Conservation (phyloP, 169 alveolate genomes). For the Cyclospora cayetanensis region DNA sequence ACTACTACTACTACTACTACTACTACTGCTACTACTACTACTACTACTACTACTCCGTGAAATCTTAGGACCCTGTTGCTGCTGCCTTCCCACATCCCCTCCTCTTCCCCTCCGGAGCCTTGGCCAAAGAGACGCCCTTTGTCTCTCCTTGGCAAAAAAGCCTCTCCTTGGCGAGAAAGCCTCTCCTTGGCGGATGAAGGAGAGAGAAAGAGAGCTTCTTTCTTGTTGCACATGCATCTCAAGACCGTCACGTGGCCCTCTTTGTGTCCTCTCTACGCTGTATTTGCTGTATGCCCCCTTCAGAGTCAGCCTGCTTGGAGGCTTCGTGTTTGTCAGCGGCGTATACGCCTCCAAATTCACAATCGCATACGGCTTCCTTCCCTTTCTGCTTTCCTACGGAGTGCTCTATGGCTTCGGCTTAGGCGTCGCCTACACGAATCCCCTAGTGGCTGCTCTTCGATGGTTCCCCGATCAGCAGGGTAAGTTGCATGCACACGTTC, state of each 20-base stretch:
- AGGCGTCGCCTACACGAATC: conserved; percentile 64
- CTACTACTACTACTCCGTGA: not conserved
- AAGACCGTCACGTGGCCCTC: not conserved
- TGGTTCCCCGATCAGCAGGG: conserved; percentile 63
- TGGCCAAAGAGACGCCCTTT: too few species aligned
- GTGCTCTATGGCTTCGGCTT: conserved; percentile 33
- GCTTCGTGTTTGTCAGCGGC: not conserved
- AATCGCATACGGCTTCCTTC: not conserved
- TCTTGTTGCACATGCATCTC: not conserved
- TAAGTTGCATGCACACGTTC: too few species aligned
- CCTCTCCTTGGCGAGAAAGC: too few species aligned
- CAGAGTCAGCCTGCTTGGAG: conserved; percentile 18
- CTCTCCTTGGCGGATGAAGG: too few species aligned
- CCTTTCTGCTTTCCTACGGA: conserved; percentile 32
- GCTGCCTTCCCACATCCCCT: too few species aligned
- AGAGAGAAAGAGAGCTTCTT: too few species aligned
- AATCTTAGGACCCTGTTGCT: too few species aligned
- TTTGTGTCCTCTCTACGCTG: not conserved
- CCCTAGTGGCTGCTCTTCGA: conserved; percentile 18
- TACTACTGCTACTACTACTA: not conserved
- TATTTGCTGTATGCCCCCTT: not conserved
- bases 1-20: not conserved
- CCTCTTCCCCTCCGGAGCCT: too few species aligned
- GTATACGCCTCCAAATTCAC: not conserved
- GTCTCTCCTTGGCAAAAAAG: too few species aligned